Conservation (phyloP, 2,329 filamentous ascomycete species). For the Fusarium newnesense region DNA sequence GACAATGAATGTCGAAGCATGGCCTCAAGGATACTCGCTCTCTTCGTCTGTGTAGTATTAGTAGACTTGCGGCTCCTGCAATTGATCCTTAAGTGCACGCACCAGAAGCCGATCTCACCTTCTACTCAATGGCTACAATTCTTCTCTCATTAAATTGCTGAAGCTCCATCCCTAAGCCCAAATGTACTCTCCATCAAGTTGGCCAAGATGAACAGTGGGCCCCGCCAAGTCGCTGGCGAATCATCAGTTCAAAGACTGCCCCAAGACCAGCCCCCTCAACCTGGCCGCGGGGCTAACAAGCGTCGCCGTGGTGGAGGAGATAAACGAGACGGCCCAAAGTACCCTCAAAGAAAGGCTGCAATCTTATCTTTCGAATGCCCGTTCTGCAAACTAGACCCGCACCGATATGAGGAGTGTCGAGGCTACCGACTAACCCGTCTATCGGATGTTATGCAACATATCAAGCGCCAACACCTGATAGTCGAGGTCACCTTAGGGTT, state of each 20-base stretch:
- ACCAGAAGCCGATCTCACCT: accelerated
- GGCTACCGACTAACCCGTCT: neutral
- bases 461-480: neutral
- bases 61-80: neutral
- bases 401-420: neutral
- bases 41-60: neutral
- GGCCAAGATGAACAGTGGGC: neutral
- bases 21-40: neutral
- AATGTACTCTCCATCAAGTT: accelerated
- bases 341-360: accelerated
- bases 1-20: neutral
- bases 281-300: neutral
- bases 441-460: neutral
- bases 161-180: accelerated
- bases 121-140: accelerated
- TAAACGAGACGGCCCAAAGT: neutral
- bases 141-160: too few relatives aligned
- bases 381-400: neutral
- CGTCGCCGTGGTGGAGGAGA: neutral
- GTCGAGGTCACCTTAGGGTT: neutral
- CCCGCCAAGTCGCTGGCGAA: neutral
- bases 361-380: accelerated
- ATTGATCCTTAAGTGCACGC: neutral
- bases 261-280: too few relatives aligned
- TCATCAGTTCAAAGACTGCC: too few relatives aligned